Evolutionary conservation across 306 rosid genomes (phyloP), one percentile per base, ranked within the genome.

Genomic region (Cucumis cinereus): DNA sequence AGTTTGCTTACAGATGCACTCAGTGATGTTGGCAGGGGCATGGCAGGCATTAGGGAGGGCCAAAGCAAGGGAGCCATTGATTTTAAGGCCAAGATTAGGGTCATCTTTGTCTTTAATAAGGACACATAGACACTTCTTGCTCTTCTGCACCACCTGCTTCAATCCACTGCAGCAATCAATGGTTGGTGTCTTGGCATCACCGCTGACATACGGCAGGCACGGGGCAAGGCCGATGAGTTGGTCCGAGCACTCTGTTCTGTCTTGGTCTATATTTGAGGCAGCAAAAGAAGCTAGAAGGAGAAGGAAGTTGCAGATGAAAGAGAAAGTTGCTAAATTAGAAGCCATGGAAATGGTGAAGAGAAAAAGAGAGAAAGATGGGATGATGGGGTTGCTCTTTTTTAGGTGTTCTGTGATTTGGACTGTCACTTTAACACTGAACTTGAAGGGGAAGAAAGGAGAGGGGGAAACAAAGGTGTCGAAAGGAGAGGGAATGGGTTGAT

Each of bases 151-250:
- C 12, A 90, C 93, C 17, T 74, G 71, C 74, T 85, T 88, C 19
- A 89, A 79, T 1, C 91, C 96, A 17, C 84, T 78, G 83, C 96
- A 92, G 52, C 98, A 92, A 9, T 92, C 96, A 1, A 88, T 13
- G 12, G 90, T 77, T 6, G 98, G 96, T 24, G 78, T 22, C 73
- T 89, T 86, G 55, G 98, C 86, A 7, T 87, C 80, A 1, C 89
- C 90, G 12, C 77, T 33, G 0, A 85, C 98, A 40, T 86, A 93
- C 4, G 96, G 77, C 33, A 93, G 87, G 79, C 98, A 93, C 0
- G 78, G 60, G 3, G 84, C 86, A 6, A 93, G 80, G 10, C 81
- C 83, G 13, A 87, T 20, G 0, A 93, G 83, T 56, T 93, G 63
- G 70, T 91, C 86, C 0, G 86, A 74, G 62, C 98, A 93, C 15